These are phyloP conservation scores for Carex littledalei DNA, from an alignment of 176 grass and related monocot species.

Conservation along the genomic window DNA sequence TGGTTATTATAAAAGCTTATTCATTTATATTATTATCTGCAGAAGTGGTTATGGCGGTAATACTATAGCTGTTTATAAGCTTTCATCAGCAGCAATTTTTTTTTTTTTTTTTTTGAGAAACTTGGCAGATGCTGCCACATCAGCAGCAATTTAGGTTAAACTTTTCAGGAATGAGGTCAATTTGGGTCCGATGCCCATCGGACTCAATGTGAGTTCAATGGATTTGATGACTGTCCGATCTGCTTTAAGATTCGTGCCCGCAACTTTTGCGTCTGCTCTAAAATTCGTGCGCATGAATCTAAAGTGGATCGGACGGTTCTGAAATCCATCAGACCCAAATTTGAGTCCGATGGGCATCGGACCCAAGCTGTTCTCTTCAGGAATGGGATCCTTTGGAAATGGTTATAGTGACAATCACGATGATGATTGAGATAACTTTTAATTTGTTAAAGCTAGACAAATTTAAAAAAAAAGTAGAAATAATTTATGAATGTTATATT, in stretches of 20 bases:
- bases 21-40: slow-evolving; percentile 11
- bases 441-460: not conserved
- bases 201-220: too few relatives aligned
- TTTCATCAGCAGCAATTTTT: not conserved
- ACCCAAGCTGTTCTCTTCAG: not conserved
- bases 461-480: not conserved
- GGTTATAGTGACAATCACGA: not conserved
- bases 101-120: too few relatives aligned
- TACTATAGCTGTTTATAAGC: not conserved
- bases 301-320: too few relatives aligned
- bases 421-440: not conserved
- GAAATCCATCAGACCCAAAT: too few relatives aligned
- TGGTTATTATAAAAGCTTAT: not conserved
- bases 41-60: not conserved
- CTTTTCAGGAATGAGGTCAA: not conserved
- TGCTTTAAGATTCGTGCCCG: too few relatives aligned
- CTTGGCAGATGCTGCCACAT: too few relatives aligned
- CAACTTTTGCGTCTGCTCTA: too few relatives aligned
- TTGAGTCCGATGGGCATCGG: too few relatives aligned
- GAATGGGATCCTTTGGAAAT: not conserved
- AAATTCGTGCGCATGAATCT: too few relatives aligned
- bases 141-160: not conserved
- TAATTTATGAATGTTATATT: too few relatives aligned
- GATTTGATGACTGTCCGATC: too few relatives aligned
- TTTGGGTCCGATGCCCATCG: too few relatives aligned